These are phyloP conservation scores for Phylloporus sp. DNA, from an alignment of 1,284 basidiomycete species.

Conservation along the genomic window DNA sequence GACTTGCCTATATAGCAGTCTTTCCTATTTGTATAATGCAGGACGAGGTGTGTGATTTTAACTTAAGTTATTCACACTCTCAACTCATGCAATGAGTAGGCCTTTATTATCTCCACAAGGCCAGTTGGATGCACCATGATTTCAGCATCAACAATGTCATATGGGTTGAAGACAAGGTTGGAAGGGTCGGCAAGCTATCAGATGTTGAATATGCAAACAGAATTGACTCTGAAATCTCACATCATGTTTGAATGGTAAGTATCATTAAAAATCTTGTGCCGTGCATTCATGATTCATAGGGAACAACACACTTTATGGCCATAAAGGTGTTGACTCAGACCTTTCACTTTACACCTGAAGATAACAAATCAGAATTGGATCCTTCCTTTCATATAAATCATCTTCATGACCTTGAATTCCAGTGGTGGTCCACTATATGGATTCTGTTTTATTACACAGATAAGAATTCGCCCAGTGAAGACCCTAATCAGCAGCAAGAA, in stretches of 20 bases:
- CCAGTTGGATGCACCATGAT: conserved; percentile 17
- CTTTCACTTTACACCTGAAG: not conserved
- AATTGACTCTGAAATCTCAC: not conserved
- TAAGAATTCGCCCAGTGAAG: not conserved
- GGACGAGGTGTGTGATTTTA: not conserved
- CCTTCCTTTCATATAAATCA: conserved; percentile 12
- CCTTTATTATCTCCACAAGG: conserved; percentile 3
- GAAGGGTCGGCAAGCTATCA: not conserved
- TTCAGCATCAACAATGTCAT: not conserved
- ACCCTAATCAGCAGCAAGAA: not conserved
- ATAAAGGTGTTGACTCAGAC: conserved; percentile 1
- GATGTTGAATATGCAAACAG: conserved; percentile 20
- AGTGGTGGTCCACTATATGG: conserved; percentile 15
- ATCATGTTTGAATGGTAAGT: conserved; percentile 13
- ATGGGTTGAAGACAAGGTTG: too few species aligned
- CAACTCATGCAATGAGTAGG: not conserved
- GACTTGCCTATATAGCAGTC: not conserved
- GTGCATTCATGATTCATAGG: conserved; percentile 8
- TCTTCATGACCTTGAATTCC: conserved; percentile 16
- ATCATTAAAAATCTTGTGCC: not conserved
- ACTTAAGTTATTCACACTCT: too few species aligned
- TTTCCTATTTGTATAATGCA: not conserved
- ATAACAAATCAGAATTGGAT: not conserved
- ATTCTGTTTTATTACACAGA: not conserved
- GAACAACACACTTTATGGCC: conserved; percentile 21